Base-by-base conservation (phyloP, 371 early-diverging fungal genomes). In the Hamiltosporidium magnivora region DNA sequence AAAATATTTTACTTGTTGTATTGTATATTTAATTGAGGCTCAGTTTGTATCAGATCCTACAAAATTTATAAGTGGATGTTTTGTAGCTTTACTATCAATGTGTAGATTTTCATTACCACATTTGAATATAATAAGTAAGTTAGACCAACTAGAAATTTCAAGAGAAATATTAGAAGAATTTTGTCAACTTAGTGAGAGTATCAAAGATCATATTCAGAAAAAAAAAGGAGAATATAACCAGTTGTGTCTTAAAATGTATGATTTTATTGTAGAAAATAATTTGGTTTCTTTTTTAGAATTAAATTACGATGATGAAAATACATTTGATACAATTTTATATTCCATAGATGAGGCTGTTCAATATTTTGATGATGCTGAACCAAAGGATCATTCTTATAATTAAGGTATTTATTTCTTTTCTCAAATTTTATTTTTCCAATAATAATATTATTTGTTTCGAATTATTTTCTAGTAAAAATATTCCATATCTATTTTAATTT, bases 11-110 rank as follows among this genome's bases (percentile, higher is more conserved):
- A 61, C 37, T 61, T 55, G 44, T 36, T 40, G 54, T 0, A 63
- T 71, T 58, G 61, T 68, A 1, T 77, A 74, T 63, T 49, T 77
- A n/a, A 66, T 70, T 40, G 77, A 77, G 39, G 38, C 69, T 12
- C 68, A 68, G 44, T 72, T 46, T 54, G 12, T 77, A 11, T 38
- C 63, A 9, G 67, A 67, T 42, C 14, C 46, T 3, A 12, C 46
- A 38, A 77, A 77, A 58, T 69, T 60, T 64, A 39, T 71, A 4
- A 44, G 44, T 11, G 64, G 58, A 44, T 49, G 44, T 42, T 55
- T 77, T 6, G 64, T 64, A 63, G 72, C 71, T 9, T 53, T 43
- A 14, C 39, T 77, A 1, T 68, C 54, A 4, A 74, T 69, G 66
- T 39, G 54, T 37, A 68, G 72, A 44, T 68, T 77, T 54, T 3